Base-by-base conservation (phyloP, 352 stramenopile species). In the Phytophthora pisi region DNA sequence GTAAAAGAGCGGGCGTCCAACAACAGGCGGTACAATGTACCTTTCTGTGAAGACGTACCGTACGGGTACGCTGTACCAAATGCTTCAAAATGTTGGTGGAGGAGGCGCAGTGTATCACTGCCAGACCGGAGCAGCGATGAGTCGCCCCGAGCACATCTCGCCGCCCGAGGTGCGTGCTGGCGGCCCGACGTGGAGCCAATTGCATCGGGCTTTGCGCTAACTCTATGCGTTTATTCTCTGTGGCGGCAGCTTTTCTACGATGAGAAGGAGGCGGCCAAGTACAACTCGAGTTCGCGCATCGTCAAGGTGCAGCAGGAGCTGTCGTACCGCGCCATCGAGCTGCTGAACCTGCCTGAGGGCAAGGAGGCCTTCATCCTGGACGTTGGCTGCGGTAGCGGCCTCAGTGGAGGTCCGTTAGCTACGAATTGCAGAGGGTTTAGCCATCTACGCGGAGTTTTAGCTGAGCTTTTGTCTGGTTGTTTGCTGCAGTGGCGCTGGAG, bases 361-460 rank as follows among this genome's bases (percentile, higher is more conserved):
- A 84, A 92, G 47, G 86, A 96, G 18, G 79, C 74, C 7, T 97
- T 99, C 53, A 91, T 99, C 51, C 74, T 99, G 9, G 97, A 99
- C 77, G 89, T 99, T 34, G 97, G 97, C 18, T 99, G 97, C 79
- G 97, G 97, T 40, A 98, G 91, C 64, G 97, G 97, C 26, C 82
- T 99, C 24, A 98, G 93, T 82, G 97, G 97, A 68, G 78, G 93
- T 92, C 64, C 47, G 69, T 87, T 2, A 6, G 3, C 10, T 42
- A 13, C 38, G 8, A 51, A 20, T 61, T 64, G 59, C 16, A 18
- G 51, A 23, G 38, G n/a, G 6, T 51, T 66, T 40, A 38, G 11
- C 9, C 31, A 38, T 38, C 31, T 30, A 18, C 15, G n/a, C 50
- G 23, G 43, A 11, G 18, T 30, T 36, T 40, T 51, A 56, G 42